Percentiles rank a stretch among this genome's conserved stretches.
Conservation (phyloP, 1,139 yeast species). For the Hemisphaericaspora xylofermentans region DNA sequence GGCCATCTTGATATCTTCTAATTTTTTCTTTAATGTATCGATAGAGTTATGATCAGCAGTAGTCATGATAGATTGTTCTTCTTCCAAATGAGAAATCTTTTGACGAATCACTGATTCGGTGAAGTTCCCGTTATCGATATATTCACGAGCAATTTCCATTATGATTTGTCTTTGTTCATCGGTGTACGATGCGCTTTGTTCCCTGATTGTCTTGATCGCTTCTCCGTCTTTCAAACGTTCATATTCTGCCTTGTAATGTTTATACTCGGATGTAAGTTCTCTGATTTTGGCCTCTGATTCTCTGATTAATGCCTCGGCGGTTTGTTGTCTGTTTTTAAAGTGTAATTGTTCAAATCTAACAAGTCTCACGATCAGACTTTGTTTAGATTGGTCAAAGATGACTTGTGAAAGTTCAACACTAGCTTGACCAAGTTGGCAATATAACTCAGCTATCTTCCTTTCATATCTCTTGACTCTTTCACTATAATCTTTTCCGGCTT, state of each 20-base stretch:
- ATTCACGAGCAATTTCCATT: conserved; percentile 43
- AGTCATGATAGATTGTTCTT: conserved; percentile 39
- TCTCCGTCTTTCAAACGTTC: conserved; percentile 45
- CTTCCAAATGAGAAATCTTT: conserved; percentile 36
- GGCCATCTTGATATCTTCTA: conserved; percentile 29
- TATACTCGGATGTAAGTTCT: conserved; percentile 31
- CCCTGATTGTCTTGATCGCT: conserved; percentile 42
- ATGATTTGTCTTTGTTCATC: conserved; percentile 44
- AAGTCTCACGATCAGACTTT: conserved; percentile 14
- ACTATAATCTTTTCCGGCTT: conserved; percentile 29
- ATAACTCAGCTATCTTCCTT: conserved; percentile 25
- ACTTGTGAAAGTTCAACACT: conserved; percentile 3
- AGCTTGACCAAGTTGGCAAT: conserved; percentile 18
- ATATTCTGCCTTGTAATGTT: conserved; percentile 40
- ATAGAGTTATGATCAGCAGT: conserved; percentile 42
- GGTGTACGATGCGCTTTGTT: conserved; percentile 38
- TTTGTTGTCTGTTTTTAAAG: conserved; percentile 31
- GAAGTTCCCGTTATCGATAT: conserved; percentile 42
- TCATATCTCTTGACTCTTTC: conserved; percentile 27
- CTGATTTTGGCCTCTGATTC: conserved; percentile 34
- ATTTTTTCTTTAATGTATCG: conserved; percentile 29
- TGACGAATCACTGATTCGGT: conserved; percentile 34
- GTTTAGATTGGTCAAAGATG: not conserved
- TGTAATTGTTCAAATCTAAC: conserved; percentile 27
- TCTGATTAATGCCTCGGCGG: conserved; percentile 31